Evolutionary conservation across 2,329 filamentous ascomycete species (phyloP).

Genomic region (Aspergillus pseudonomiae): DNA sequence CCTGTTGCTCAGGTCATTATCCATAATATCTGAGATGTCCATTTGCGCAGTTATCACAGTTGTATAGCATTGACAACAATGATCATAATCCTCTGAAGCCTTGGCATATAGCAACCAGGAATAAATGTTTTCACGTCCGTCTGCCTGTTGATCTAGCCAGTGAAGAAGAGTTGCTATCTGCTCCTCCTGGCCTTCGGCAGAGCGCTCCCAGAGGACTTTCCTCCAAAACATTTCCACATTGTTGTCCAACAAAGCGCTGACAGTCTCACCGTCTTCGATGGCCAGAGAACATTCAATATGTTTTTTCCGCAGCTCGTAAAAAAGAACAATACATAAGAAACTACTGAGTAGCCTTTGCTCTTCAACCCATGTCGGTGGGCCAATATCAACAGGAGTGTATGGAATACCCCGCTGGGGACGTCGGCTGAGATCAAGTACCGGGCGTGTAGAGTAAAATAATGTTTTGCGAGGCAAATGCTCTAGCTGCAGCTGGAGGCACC

Average conservation of each 20-base stretch:
- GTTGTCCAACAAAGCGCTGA: not conserved
- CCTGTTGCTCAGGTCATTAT: not conserved
- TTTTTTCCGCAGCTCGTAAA: conserved; percentile 8
- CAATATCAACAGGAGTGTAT: conserved; percentile 12
- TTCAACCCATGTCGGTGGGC: conserved; percentile 7
- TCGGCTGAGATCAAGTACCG: not conserved
- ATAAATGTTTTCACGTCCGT: conserved; percentile 1
- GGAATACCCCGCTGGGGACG: conserved; percentile 11
- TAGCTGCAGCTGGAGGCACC: conserved; percentile 4
- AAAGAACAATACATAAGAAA: conserved; percentile 11
- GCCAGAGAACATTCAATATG: not conserved
- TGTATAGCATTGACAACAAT: conserved; percentile 8
- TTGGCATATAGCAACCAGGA: conserved; percentile 7
- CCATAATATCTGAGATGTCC: not conserved
- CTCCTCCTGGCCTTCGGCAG: not conserved
- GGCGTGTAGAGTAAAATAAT: not conserved
- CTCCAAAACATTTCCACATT: conserved; percentile 11
- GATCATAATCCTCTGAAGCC: not conserved
- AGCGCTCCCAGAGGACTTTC: not conserved
- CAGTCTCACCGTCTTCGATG: not conserved
- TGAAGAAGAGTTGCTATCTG: conserved; percentile 8
- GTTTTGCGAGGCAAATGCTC: conserved; percentile 5
- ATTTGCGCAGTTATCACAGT: not conserved
- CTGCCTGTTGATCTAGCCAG: conserved; percentile 10
- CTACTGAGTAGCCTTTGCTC: conserved; percentile 9